Percentiles rank a stretch among this genome's conserved stretches.
These are phyloP conservation scores for Lomentospora prolificans DNA, from an alignment of 2,329 filamentous ascomycete genomes.

Conservation along the genomic window DNA sequence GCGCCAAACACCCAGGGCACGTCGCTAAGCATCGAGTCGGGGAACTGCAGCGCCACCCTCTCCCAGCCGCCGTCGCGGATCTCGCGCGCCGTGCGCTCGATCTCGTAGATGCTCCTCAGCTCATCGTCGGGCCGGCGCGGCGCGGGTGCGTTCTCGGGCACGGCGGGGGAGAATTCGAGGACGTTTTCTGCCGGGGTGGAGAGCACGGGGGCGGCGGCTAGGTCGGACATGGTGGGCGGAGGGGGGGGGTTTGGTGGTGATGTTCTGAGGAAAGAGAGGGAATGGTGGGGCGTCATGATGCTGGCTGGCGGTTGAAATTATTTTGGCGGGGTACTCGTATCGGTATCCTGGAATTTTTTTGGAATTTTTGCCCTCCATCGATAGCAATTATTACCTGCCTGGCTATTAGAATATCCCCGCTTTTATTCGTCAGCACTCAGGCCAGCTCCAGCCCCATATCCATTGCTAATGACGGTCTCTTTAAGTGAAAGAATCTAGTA, in stretches of 20 bases:
- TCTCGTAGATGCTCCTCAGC: slow-evolving; percentile 71
- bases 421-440: too few relatives aligned
- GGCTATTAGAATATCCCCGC: too few relatives aligned
- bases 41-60: slow-evolving; percentile 86
- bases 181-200: slow-evolving; percentile 54
- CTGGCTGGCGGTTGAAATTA: background rate
- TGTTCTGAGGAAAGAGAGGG: too few relatives aligned
- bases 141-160: slow-evolving; percentile 21
- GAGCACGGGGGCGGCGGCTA: slow-evolving; percentile 47
- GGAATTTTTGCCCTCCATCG: too few relatives aligned
- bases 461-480: too few relatives aligned
- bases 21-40: slow-evolving; percentile 84
- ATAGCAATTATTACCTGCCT: too few relatives aligned
- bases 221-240: slow-evolving; percentile 32
- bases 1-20: slow-evolving; percentile 68
- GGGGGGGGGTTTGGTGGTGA: too few relatives aligned
- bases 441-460: too few relatives aligned
- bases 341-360: too few relatives aligned
- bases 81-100: slow-evolving; percentile 66
- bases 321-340: background rate
- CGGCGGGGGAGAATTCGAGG: slow-evolving; percentile 40
- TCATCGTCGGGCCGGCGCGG: slow-evolving; percentile 50
- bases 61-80: slow-evolving; percentile 63
- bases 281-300: background rate
- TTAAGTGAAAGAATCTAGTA: too few relatives aligned